Evolutionary conservation across 73 alveolate species (phyloP), one percentile per base, ranked within the genome.

Genomic region (Breviolum minutum): DNA sequence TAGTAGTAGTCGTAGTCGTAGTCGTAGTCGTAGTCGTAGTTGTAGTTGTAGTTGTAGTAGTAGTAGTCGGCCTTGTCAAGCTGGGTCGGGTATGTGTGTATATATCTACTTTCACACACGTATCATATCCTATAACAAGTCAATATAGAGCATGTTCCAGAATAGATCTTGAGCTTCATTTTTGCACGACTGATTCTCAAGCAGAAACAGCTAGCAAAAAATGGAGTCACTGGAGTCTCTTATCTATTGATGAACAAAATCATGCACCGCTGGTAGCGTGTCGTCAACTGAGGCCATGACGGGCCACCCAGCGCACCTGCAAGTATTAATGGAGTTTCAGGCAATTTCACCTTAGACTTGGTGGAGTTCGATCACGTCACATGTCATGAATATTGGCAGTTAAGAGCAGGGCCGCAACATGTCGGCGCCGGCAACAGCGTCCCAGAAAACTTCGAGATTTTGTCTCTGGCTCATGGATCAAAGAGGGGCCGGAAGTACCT

Each of bases 231-330:
- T 40, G 54, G 54, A 40, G 54, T 40, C 54, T 40, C 54, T 40
- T 40, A 40, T 3, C 54, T 0, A 40, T 40, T 40, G 54, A 40
- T 40, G 54, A 40, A 40, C 54, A 40, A 40, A 40, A 40, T 40
- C 3, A 3, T 40, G 54, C 54, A 40, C 54, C 54, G 3, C 54
- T 40, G 54, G 54, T 40, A 3, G 54, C 3, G 54, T 40, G n/a
- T n/a, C n/a, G 0, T 40, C 79, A 40, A 40, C 87, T 77, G 87
- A n/a, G 89, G 70, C 19, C 27, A 63, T 13, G 22, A 81, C 61
- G 95, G 95, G 24, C 95, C 95, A 24, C 95, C 95, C 22, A 69
- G 10, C 5, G 95, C 95, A 30, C 95, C 95, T 16, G 95, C 95
- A 29, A 88, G 85, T 12, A 88, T 24, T 19, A 88, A 60, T 24